These are phyloP conservation scores for Cutaneotrichosporon cyanovorans DNA, from an alignment of 1,284 basidiomycete genomes.

Conservation along the genomic window DNA sequence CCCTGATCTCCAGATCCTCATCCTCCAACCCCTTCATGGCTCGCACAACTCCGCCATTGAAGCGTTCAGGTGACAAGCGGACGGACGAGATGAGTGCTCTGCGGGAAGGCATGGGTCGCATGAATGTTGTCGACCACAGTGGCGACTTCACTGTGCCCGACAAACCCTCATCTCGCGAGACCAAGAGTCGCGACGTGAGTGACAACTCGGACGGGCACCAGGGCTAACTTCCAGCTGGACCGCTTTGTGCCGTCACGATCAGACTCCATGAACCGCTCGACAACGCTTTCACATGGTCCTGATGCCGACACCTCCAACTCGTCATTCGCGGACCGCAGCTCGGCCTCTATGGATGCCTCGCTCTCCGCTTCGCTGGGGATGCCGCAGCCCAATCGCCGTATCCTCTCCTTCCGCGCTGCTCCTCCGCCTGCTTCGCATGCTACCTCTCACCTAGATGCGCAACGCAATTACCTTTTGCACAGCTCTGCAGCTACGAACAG, in stretches of 20 bases:
- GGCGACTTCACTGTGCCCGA: constrained; percentile 15
- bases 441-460: constrained; percentile 39
- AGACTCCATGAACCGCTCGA: constrained; percentile 24
- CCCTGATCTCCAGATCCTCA: neutral
- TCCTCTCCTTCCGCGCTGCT: constrained; percentile 42
- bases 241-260: constrained; percentile 44
- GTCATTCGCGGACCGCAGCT: constrained; percentile 15
- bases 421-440: constrained; percentile 39
- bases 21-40: constrained; percentile 1
- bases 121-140: constrained; percentile 33
- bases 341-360: constrained; percentile 27
- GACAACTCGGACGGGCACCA: neutral
- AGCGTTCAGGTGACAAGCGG: neutral
- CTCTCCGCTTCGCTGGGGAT: constrained; percentile 15
- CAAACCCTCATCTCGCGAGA: constrained; percentile 5
- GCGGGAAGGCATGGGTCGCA: constrained; percentile 36
- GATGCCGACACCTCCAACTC: constrained; percentile 22
- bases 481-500: constrained; percentile 25
- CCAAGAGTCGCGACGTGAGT: constrained; percentile 6
- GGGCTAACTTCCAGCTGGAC: constrained; percentile 30
- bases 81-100: constrained; percentile 18
- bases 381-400: constrained; percentile 27
- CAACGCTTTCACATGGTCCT: constrained; percentile 27
- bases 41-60: neutral
- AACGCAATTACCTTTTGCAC: constrained; percentile 39